phyloP scores from a whole-genome alignment of 1,284 basidiomycete genomes.

The Takashimella koratensis region DNA sequence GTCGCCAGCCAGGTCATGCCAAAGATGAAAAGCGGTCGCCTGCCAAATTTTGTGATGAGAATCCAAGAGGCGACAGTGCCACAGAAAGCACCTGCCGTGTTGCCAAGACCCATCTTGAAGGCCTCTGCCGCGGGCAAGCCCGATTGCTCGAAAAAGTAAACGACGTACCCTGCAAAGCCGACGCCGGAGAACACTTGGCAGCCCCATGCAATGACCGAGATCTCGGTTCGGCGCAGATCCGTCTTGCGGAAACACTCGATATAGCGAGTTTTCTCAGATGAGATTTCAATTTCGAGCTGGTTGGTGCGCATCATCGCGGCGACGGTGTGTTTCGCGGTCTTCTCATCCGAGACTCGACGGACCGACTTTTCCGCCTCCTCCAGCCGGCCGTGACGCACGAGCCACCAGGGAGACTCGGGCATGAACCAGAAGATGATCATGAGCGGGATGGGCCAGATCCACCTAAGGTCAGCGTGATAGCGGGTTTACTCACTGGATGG shows the following conservation, averaged over 20 bases:
- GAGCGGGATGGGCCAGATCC: conserved; percentile 43
- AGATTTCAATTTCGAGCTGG: conserved; percentile 28
- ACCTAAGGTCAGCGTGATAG: too few relatives aligned
- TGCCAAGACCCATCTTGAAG: conserved; percentile 33
- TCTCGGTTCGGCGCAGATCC: conserved; percentile 49
- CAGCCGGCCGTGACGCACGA: conserved; percentile 7
- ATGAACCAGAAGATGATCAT: conserved; percentile 25
- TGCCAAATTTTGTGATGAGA: conserved; percentile 31
- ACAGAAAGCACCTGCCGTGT: conserved; percentile 13
- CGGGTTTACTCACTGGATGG: too few relatives aligned
- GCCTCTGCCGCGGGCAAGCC: conserved; percentile 36
- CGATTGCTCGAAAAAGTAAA: conserved; percentile 44
- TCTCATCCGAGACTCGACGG: conserved; percentile 1
- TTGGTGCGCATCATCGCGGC: conserved; percentile 47
- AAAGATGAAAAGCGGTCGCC: conserved; percentile 47
- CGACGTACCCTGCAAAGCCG: conserved; percentile 29
- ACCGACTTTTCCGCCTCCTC: background rate
- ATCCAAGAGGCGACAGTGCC: conserved; percentile 25
- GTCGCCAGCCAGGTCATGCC: conserved; percentile 43
- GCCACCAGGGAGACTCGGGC: conserved; percentile 26
- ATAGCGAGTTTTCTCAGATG: conserved; percentile 28
- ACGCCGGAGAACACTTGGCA: conserved; percentile 16
- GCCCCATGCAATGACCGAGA: conserved; percentile 13
- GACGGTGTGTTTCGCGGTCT: conserved; percentile 32
- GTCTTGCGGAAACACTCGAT: conserved; percentile 48